Percentiles rank a stretch among this genome's conserved stretches.
Evolutionary conservation across 177 flowering plant genomes (phyloP).

Genomic region (Vitis hybrid): DNA sequence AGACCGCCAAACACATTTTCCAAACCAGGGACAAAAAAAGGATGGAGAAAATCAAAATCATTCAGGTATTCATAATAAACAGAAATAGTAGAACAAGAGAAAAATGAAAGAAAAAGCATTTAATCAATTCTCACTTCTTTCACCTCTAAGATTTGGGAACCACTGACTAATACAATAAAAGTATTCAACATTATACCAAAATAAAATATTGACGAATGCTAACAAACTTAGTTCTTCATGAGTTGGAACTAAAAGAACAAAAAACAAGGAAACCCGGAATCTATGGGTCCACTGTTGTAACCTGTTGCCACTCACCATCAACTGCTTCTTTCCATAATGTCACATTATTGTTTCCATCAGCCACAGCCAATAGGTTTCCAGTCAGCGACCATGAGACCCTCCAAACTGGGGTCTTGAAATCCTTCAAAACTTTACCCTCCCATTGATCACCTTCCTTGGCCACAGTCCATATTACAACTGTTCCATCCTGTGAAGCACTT

Average conservation of each 20-base stretch:
- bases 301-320: slow-evolving; percentile 70
- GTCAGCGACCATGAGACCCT: slow-evolving; percentile 64
- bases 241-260: too few relatives aligned
- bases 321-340: slow-evolving; percentile 64
- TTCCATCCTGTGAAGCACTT: slow-evolving; percentile 60
- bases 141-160: not conserved
- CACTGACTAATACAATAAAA: not conserved
- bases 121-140: not conserved
- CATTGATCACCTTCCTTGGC: slow-evolving; percentile 56
- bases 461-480: slow-evolving; percentile 56
- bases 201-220: not conserved
- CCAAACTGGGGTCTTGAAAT: slow-evolving; percentile 58
- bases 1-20: too few relatives aligned
- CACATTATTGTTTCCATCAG: slow-evolving; percentile 57
- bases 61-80: not conserved
- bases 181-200: not conserved
- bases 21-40: not conserved
- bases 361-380: slow-evolving; percentile 62
- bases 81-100: not conserved
- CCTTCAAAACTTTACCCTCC: slow-evolving; percentile 56
- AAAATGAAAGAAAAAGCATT: not conserved
- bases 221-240: too few relatives aligned
- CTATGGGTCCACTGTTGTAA: slow-evolving; percentile 42
- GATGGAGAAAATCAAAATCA: not conserved
- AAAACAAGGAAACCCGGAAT: not conserved